phyloP scores from a whole-genome alignment of 148 eudicot genomes.

The Dysphania ambrosioides region DNA sequence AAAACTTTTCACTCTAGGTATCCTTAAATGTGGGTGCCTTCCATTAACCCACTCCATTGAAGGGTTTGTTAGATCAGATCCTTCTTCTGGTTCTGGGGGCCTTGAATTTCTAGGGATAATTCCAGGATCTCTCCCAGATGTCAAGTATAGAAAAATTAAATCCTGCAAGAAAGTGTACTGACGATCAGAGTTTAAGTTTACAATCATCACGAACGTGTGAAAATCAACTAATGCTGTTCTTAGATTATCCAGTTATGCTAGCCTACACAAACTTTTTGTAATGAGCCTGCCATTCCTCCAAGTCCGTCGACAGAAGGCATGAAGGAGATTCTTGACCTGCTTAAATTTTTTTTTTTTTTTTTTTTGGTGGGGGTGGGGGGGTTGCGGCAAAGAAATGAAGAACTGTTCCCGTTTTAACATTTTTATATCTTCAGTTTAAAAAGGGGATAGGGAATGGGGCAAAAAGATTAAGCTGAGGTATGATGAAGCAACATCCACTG shows the following conservation, averaged over 20 bases:
- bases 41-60: conserved; percentile 95
- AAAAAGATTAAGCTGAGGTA: neutral
- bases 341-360: too few species aligned
- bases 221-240: neutral
- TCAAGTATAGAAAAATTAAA: conserved; percentile 67
- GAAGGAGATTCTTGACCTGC: too few species aligned
- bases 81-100: conserved; percentile 74
- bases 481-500: neutral
- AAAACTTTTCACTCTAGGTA: conserved; percentile 69
- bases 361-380: too few species aligned
- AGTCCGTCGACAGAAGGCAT: too few species aligned
- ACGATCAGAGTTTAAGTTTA: conserved; percentile 16
- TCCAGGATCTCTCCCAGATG: conserved; percentile 94
- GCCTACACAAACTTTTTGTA: neutral
- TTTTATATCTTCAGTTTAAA: neutral
- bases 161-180: conserved; percentile 48
- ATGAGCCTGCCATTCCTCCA: too few species aligned
- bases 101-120: conserved; percentile 67
- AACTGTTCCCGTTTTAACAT: too few species aligned
- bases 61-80: conserved; percentile 46
- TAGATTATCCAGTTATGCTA: neutral
- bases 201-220: neutral
- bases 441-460: neutral
- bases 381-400: neutral
- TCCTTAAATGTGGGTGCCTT: conserved; percentile 61